Conservation (phyloP, 257 asterid species). For the Solanum sejunctum region DNA sequence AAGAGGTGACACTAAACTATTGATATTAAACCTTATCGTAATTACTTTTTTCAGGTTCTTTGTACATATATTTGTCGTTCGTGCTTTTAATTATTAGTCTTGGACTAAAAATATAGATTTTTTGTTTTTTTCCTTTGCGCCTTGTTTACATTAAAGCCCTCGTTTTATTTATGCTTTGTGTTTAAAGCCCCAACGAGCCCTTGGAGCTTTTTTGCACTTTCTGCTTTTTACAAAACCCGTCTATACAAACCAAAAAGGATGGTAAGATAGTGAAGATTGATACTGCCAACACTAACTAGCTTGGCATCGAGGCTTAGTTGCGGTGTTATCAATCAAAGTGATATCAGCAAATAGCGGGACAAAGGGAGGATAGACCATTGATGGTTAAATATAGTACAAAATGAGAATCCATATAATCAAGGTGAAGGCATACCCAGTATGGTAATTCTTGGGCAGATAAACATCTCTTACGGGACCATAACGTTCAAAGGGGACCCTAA, state of each 20-base stretch:
- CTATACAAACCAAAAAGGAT: background rate
- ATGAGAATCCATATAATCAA: background rate
- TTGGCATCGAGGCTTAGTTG: background rate
- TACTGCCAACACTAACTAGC: background rate
- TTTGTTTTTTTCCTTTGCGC: background rate
- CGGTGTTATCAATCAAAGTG: background rate
- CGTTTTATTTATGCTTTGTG: background rate
- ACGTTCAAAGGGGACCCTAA: slow-evolving; percentile 73
- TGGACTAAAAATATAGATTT: background rate
- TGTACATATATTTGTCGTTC: background rate
- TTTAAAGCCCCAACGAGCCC: background rate
- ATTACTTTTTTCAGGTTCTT: background rate
- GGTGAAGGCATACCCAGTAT: slow-evolving; percentile 51
- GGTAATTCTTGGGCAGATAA: slow-evolving; percentile 73
- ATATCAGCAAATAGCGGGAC: background rate
- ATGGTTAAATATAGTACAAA: background rate
- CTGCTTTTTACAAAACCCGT: background rate
- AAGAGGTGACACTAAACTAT: background rate
- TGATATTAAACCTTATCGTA: background rate
- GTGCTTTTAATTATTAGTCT: background rate
- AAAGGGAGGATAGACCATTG: background rate
- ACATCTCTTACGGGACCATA: slow-evolving; percentile 87
- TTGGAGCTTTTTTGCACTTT: background rate
- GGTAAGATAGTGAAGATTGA: background rate
- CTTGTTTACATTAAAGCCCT: background rate